These are phyloP conservation scores for Kurtzmaniella quercitrusa DNA, from an alignment of 1,139 yeast species.

Conservation along the genomic window DNA sequence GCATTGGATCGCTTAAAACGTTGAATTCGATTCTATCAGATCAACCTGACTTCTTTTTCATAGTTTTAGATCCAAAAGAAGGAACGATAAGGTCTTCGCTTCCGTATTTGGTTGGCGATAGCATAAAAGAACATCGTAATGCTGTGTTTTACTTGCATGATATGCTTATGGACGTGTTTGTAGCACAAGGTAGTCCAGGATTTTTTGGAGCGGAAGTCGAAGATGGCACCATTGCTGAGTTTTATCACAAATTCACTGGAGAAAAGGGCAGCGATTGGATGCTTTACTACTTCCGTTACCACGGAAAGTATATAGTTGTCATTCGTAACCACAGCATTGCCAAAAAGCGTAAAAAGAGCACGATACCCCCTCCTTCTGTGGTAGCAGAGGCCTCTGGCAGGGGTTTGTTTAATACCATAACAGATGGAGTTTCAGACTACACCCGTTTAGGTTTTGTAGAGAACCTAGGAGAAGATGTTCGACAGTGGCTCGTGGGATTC, in stretches of 20 bases:
- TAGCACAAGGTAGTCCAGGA: conserved; percentile 19
- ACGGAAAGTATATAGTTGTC: conserved; percentile 29
- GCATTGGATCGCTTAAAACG: conserved; percentile 13
- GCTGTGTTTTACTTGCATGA: conserved; percentile 40
- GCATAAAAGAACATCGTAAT: conserved; percentile 9
- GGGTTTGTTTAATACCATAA: conserved; percentile 14
- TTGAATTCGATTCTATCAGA: background rate
- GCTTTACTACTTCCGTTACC: conserved; percentile 35
- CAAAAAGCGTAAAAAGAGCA: conserved; percentile 12
- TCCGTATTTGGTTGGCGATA: conserved; percentile 20
- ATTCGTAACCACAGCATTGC: conserved; percentile 32
- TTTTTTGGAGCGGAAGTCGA: conserved; percentile 16
- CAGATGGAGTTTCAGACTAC: conserved; percentile 23
- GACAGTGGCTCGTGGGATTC: conserved; percentile 35
- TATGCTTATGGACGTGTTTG: conserved; percentile 31
- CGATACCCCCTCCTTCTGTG: background rate
- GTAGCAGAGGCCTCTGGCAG: background rate
- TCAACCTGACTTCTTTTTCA: conserved; percentile 31
- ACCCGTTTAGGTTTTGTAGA: conserved; percentile 36
- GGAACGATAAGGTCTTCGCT: conserved; percentile 33
- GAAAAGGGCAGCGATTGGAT: conserved; percentile 41
- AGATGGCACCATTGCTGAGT: conserved; percentile 24
- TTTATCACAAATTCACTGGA: conserved; percentile 40
- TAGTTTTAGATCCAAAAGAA: conserved; percentile 26
- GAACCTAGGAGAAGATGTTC: conserved; percentile 43